Percentiles rank a stretch among this genome's conserved stretches.
Conservation (phyloP, 1,284 basidiomycete species). For the Chalciporus sp. region DNA sequence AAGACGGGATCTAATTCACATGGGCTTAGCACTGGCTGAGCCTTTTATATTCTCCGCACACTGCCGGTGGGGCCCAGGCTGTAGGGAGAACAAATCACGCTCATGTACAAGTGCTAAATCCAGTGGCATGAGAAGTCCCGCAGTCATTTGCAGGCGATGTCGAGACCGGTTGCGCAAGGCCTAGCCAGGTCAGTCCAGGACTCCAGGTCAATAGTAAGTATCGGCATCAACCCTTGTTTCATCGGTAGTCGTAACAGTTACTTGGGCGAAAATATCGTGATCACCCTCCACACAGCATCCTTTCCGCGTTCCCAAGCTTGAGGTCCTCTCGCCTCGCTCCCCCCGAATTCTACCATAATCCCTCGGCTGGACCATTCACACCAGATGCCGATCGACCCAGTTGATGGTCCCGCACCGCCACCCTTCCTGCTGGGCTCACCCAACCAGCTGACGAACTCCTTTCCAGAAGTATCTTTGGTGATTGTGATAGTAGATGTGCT, state of each 20-base stretch:
- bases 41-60: constrained; percentile 12
- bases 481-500: constrained; percentile 50
- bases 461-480: constrained; percentile 59
- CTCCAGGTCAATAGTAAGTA: no score
- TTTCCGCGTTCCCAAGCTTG: constrained; percentile 86
- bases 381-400: constrained; percentile 88
- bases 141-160: no score
- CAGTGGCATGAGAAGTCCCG: no score
- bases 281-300: constrained; percentile 74
- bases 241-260: neutral
- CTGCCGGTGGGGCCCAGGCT: no score
- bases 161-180: no score
- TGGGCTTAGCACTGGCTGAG: neutral
- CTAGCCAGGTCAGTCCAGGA: no score
- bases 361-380: constrained; percentile 86
- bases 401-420: constrained; percentile 77
- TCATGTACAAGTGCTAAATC: no score
- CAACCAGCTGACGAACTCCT: constrained; percentile 69
- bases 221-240: no score
- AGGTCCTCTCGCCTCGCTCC: constrained; percentile 71
- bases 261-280: constrained; percentile 62
- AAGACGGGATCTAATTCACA: neutral
- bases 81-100: no score
- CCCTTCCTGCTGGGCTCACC: constrained; percentile 89
- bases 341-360: constrained; percentile 82